Evolutionary conservation across 176 grass and related monocot species (phyloP).

Genomic region (Carex parvula): DNA sequence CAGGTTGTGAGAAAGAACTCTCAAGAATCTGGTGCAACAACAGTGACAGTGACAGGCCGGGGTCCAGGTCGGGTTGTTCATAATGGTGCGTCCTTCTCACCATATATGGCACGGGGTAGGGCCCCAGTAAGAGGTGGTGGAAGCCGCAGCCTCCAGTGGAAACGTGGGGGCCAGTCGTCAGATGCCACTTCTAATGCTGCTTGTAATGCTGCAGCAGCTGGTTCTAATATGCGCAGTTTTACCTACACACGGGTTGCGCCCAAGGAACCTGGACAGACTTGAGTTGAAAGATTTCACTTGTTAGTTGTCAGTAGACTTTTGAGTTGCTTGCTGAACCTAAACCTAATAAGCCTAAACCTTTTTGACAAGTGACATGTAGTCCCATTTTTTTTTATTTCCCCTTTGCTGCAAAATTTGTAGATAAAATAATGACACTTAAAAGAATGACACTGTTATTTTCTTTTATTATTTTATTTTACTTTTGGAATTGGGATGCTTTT

Average conservation of each 20-base stretch:
- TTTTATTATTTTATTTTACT: not conserved
- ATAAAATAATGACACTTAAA: constrained; percentile 7
- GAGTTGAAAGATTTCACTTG: too few relatives aligned
- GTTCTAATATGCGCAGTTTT: constrained; percentile 41
- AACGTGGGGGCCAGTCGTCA: constrained; percentile 44
- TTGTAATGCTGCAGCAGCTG: constrained; percentile 14
- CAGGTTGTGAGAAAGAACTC: constrained; percentile 74
- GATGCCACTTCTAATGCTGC: constrained; percentile 14
- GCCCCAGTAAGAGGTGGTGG: constrained; percentile 45
- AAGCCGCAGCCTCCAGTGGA: constrained; percentile 85
- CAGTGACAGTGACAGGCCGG: constrained; percentile 41
- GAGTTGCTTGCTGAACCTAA: not conserved
- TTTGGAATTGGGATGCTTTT: not conserved
- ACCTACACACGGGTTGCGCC: constrained; percentile 47
- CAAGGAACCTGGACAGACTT: not conserved
- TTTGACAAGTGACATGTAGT: not conserved
- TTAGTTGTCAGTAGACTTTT: not conserved
- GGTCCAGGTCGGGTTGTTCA: constrained; percentile 39
- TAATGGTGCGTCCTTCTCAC: constrained; percentile 47
- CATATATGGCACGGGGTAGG: constrained; percentile 38
- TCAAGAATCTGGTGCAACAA: constrained; percentile 37
- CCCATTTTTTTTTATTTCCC: not conserved
- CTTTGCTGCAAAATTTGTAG: constrained; percentile 5
- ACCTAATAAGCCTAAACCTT: not conserved
- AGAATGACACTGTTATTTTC: not conserved